Percentiles rank a stretch among this genome's conserved stretches.
Conservation (phyloP, 2,329 filamentous ascomycete species). For the Fusarium sp. region DNA sequence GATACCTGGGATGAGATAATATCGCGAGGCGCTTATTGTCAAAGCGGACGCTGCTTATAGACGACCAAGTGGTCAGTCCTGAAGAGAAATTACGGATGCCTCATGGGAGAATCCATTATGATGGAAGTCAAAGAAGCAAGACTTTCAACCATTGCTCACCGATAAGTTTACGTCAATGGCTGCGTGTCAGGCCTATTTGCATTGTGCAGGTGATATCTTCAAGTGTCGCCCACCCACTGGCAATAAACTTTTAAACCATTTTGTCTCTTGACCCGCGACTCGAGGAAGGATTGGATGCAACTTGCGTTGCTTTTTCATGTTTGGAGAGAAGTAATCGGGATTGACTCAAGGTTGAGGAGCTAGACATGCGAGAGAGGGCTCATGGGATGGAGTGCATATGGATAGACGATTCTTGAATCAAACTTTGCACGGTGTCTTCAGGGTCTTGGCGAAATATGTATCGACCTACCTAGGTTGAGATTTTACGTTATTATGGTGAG, state of each 20-base stretch:
- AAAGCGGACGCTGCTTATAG: slow-evolving; percentile 1
- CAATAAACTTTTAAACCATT: slow-evolving; percentile 20
- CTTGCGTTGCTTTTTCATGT: slow-evolving; percentile 19
- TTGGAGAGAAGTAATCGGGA: slow-evolving; percentile 17
- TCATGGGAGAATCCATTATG: not conserved
- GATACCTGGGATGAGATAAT: slow-evolving; percentile 7
- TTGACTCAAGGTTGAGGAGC: slow-evolving; percentile 21
- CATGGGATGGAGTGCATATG: slow-evolving; percentile 11
- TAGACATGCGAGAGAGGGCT: slow-evolving; percentile 4
- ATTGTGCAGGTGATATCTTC: slow-evolving; percentile 33
- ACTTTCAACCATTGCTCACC: slow-evolving; percentile 18
- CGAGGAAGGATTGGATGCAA: slow-evolving; percentile 15
- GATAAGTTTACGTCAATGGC: slow-evolving; percentile 33
- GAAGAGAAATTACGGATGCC: slow-evolving; percentile 8
- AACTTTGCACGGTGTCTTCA: slow-evolving; percentile 15
- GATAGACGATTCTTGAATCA: not conserved
- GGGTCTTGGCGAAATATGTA: not conserved
- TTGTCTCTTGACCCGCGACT: slow-evolving; percentile 18
- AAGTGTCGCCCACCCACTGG: slow-evolving; percentile 5
- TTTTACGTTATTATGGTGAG: not conserved
- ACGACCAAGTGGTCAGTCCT: slow-evolving; percentile 10
- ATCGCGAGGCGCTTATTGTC: slow-evolving; percentile 15
- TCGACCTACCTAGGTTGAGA: not conserved
- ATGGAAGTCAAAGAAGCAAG: not conserved
- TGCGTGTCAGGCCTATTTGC: slow-evolving; percentile 11